Evolutionary conservation across 495 filamentous ascomycete species (phyloP).

Genomic region (Podospora pseudopauciseta): DNA sequence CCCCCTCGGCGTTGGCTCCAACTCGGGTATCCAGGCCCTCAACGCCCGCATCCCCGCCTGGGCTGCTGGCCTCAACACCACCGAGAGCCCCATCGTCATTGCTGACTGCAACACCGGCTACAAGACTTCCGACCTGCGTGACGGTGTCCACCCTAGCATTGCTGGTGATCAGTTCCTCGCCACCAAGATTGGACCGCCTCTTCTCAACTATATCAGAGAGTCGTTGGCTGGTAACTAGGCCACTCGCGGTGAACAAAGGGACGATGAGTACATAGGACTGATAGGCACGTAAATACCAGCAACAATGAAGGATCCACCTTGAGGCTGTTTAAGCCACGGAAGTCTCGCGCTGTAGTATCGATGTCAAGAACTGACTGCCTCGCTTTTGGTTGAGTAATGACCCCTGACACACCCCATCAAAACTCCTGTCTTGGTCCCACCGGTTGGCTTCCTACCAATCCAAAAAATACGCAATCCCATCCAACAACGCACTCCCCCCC

Average conservation of each 20-base stretch:
- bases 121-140: conserved; percentile 28
- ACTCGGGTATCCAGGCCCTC: conserved; percentile 25
- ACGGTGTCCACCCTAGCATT: conserved; percentile 41
- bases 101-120: conserved; percentile 36
- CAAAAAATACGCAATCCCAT: conserved; percentile 26
- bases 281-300: background rate
- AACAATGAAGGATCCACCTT: background rate
- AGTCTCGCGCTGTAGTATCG: too few relatives aligned
- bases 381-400: too few relatives aligned
- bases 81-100: conserved; percentile 38
- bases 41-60: conserved; percentile 38
- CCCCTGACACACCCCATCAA: too few relatives aligned
- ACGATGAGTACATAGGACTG: background rate
- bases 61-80: conserved; percentile 31
- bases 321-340: too few relatives aligned
- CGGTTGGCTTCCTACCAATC: conserved; percentile 18
- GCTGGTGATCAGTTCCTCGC: conserved; percentile 36
- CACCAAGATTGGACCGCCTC: conserved; percentile 28
- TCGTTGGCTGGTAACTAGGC: background rate
- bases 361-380: too few relatives aligned
- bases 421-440: too few relatives aligned
- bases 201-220: conserved; percentile 28
- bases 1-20: conserved; percentile 15
- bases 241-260: background rate
- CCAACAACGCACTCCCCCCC: conserved; percentile 17